Evolutionary conservation across 2,329 filamentous ascomycete species (phyloP).

Genomic region (Ophiostoma pallidulum): DNA sequence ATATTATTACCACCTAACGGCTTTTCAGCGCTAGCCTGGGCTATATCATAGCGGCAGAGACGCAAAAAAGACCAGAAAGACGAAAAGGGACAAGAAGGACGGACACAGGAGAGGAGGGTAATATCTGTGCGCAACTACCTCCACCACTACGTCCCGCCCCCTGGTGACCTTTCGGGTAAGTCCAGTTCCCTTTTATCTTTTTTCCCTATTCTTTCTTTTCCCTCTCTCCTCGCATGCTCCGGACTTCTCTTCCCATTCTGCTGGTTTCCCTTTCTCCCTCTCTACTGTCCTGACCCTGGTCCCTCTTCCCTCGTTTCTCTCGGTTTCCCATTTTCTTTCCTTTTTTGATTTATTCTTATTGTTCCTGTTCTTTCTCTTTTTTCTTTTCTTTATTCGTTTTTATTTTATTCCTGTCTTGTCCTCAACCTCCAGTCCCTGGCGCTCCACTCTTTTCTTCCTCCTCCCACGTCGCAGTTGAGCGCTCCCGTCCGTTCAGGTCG

Average conservation of each 20-base stretch:
- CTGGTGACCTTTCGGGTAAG: slow-evolving; percentile 13
- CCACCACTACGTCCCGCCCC: slow-evolving; percentile 10
- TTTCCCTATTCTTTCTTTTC: not conserved
- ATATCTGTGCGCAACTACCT: slow-evolving; percentile 14
- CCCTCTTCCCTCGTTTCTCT: slow-evolving; percentile 3
- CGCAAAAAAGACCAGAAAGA: not conserved
- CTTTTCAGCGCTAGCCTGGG: slow-evolving; percentile 11
- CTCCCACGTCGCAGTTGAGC: not conserved
- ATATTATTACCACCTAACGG: slow-evolving; percentile 16
- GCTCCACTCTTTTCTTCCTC: not conserved
- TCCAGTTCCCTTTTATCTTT: not conserved
- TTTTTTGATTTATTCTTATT: not conserved
- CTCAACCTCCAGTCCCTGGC: slow-evolving; percentile 3
- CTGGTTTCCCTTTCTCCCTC: not conserved
- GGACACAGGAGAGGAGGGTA: slow-evolving; percentile 1
- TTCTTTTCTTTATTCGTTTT: not conserved
- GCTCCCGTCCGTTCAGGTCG: not conserved
- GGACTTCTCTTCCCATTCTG: not conserved
- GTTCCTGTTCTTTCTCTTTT: not conserved
- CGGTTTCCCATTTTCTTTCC: not conserved
- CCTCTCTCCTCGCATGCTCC: too few relatives aligned
- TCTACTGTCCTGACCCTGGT: not conserved
- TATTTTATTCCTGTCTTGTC: not conserved
- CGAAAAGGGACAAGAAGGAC: not conserved
- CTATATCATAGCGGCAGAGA: slow-evolving; percentile 7